A percentile compares a stretch with the other conserved stretches of the same genome.
Conservation (phyloP, 495 filamentous ascomycete species). For the Xylaria sp. region DNA sequence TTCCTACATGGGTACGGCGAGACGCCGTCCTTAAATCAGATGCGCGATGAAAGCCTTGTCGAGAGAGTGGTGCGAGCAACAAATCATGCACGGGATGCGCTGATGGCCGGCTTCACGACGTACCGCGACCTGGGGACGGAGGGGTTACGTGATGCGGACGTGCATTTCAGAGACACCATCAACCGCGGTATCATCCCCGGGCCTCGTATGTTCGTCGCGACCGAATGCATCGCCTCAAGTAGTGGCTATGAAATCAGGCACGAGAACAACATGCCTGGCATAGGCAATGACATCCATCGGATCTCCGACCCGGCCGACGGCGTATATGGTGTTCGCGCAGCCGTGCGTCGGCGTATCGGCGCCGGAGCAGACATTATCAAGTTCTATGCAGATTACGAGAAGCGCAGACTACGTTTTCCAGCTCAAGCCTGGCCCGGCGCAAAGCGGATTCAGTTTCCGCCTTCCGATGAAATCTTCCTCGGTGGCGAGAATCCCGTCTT, state of each 20-base stretch:
- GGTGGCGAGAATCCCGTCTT: constrained; percentile 50
- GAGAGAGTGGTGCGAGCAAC: constrained; percentile 58
- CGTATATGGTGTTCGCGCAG: constrained; percentile 49
- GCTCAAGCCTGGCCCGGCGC: constrained; percentile 34
- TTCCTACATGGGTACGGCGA: constrained; percentile 59
- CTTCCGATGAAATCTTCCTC: constrained; percentile 36
- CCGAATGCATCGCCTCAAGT: constrained; percentile 55
- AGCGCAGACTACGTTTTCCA: constrained; percentile 55
- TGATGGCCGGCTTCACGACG: constrained; percentile 63
- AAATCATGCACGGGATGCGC: constrained; percentile 55
- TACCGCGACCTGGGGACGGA: constrained; percentile 63
- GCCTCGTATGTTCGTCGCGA: constrained; percentile 59
- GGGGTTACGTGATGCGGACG: constrained; percentile 53
- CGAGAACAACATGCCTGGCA: constrained; percentile 47
- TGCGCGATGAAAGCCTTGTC: constrained; percentile 57
- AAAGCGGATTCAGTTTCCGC: constrained; percentile 30
- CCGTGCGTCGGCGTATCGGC: constrained; percentile 54
- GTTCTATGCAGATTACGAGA: constrained; percentile 60
- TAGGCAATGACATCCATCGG: constrained; percentile 42
- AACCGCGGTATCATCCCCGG: constrained; percentile 59
- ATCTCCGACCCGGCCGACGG: constrained; percentile 57
- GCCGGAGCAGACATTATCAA: constrained; percentile 62
- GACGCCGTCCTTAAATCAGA: constrained; percentile 50
- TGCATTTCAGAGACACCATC: constrained; percentile 51
- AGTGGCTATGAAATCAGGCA: constrained; percentile 56